Conservation (phyloP, 2,329 filamentous ascomycete genomes). For the Colletotrichum filicis region DNA sequence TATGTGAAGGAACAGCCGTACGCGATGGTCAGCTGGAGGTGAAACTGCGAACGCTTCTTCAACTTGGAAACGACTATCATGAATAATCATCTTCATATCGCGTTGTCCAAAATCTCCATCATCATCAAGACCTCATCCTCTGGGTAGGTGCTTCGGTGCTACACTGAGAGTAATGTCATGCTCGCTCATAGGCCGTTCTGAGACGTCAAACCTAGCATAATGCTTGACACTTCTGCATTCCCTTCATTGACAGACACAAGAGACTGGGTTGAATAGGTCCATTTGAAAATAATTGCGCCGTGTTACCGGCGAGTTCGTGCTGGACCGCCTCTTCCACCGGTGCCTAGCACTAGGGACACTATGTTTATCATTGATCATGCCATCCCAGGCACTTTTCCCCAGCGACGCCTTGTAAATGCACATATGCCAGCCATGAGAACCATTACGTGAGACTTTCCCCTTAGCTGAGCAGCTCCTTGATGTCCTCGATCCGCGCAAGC, state of each 20-base stretch:
- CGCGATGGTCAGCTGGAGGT: no score
- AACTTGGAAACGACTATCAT: no score
- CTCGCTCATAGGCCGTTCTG: no score
- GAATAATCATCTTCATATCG: no score
- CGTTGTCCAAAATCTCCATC: no score
- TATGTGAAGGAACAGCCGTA: neutral
- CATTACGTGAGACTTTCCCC: neutral
- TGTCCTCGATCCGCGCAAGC: conserved; percentile 89
- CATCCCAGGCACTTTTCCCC: neutral
- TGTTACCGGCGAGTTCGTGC: neutral
- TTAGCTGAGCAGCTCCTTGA: conserved; percentile 85
- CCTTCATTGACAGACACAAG: no score
- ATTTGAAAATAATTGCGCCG: neutral
- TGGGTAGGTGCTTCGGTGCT: no score
- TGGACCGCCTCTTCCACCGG: neutral
- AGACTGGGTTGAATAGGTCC: neutral
- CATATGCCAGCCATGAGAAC: conserved; percentile 14
- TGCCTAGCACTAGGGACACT: neutral
- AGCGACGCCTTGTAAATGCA: neutral
- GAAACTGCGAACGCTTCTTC: no score
- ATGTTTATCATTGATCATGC: neutral
- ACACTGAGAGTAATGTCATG: no score
- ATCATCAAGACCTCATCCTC: no score
- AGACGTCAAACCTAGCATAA: neutral
- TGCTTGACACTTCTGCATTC: neutral